Base-by-base conservation (phyloP, 1,284 basidiomycete genomes). In the Apiotrichum gracile region DNA sequence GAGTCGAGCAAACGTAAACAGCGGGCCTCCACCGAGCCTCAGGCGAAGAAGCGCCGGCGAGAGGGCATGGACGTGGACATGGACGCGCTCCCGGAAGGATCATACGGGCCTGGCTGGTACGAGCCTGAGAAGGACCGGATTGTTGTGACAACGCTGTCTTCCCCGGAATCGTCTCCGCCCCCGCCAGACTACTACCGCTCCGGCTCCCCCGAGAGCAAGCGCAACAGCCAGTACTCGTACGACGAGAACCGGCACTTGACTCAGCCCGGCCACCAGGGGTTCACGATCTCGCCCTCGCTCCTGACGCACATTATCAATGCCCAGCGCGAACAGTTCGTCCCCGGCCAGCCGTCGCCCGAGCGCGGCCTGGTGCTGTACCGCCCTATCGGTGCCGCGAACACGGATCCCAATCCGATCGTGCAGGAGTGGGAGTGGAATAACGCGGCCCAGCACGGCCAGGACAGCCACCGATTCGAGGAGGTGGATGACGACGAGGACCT, bases 91-190 rank as follows among this genome's bases (percentile, higher is more conserved):
- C 53, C 49, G 4, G 34, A 43, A 13, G 42, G 31, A 14, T 31
- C 26, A 10, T 48, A 38, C 14, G 59, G 59, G 0, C 50, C 39
- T 1, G 55, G 58, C 16, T 73, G 70, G 68, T 62, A 71, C 51
- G 71, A 73, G 54, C 71, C 70, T 17, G 71, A 73, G 38, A 72
- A 70, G 54, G 71, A 73, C 57, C 63, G 70, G 16, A 71, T 73
- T 22, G 62, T 72, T 10, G 63, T 71, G 29, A 72, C 70, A 6
- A 64, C 66, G 2, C 57, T 72, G 1, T 65, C 64, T 5, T 51
- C 63, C 2, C 55, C 61, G 1, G 67, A 64, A 9, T 54, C 59
- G 13, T 57, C 55, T 1, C 61, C 63, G 8, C 49, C 63, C 1
- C 58, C 63, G 0, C 64, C 65, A 9, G 41, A 40, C 38, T 16